These are phyloP conservation scores for Penicillium roqueforti DNA, from an alignment of 495 filamentous ascomycete genomes.

Conservation along the genomic window DNA sequence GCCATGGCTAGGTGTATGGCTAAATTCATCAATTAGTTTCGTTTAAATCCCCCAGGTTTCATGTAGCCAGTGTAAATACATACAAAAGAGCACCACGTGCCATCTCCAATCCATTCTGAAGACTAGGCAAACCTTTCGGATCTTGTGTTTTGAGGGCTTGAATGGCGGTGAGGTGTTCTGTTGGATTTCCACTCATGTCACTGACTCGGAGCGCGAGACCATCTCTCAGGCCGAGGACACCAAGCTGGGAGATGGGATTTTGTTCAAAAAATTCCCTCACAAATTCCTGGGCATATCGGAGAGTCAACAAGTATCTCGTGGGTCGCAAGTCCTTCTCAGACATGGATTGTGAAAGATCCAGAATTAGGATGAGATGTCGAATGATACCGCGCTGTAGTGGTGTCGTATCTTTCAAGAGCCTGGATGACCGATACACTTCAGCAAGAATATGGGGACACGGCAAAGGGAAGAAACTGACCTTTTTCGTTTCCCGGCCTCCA, in stretches of 20 bases:
- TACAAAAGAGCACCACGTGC: constrained; percentile 81
- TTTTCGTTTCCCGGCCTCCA: constrained; percentile 71
- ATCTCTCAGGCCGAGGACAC: constrained; percentile 85
- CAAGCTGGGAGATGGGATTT: constrained; percentile 96
- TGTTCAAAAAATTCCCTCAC: constrained; percentile 96
- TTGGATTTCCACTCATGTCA: constrained; percentile 87
- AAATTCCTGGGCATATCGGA: constrained; percentile 83
- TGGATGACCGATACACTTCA: constrained; percentile 23
- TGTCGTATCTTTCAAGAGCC: constrained; percentile 84
- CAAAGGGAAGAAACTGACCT: constrained; percentile 45
- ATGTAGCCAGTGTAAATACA: constrained; percentile 21
- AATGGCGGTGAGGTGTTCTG: constrained; percentile 77
- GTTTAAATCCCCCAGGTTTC: background rate
- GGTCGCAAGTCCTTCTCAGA: constrained; percentile 89
- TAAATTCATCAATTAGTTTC: constrained; percentile 31
- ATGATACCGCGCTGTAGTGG: constrained; percentile 96
- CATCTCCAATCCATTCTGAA: constrained; percentile 97
- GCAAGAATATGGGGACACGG: background rate
- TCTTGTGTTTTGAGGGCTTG: constrained; percentile 68
- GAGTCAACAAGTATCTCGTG: constrained; percentile 73
- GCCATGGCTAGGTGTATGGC: constrained; percentile 86
- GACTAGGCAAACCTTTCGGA: constrained; percentile 79
- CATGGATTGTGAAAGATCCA: constrained; percentile 96
- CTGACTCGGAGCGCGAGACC: constrained; percentile 80
- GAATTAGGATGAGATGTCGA: constrained; percentile 81